These are phyloP conservation scores for Urostyla sp. DNA, from an alignment of 73 alveolate species.

Conservation along the genomic window DNA sequence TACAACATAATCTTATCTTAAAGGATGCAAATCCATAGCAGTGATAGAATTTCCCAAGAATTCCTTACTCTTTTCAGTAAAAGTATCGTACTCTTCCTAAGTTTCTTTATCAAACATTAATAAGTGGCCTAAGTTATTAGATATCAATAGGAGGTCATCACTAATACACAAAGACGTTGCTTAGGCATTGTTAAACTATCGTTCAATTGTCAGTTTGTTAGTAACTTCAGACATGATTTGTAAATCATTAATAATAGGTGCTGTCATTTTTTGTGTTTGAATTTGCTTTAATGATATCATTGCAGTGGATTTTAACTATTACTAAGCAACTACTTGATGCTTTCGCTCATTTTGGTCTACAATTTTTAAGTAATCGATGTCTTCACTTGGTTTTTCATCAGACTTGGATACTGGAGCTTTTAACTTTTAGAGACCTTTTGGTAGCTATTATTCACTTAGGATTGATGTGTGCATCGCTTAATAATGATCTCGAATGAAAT, in stretches of 20 bases:
- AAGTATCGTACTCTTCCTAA: conserved; percentile 29
- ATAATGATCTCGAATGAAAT: too few species aligned
- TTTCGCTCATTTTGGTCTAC: conserved; percentile 58
- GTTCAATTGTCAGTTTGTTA: conserved; percentile 27
- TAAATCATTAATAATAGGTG: background rate
- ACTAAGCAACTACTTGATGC: conserved; percentile 10
- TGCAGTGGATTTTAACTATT: conserved; percentile 4
- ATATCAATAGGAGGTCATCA: conserved; percentile 35
- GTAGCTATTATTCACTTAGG: too few species aligned
- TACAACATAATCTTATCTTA: conserved; percentile 37
- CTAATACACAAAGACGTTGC: conserved; percentile 33
- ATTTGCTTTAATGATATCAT: background rate
- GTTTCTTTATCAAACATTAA: conserved; percentile 56
- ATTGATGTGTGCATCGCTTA: too few species aligned
- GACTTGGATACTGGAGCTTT: too few species aligned
- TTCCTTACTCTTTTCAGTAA: conserved; percentile 43
- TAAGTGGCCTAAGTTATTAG: conserved; percentile 19
- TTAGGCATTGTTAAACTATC: conserved; percentile 15
- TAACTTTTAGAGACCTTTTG: too few species aligned
- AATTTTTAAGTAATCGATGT: too few species aligned
- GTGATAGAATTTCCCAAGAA: conserved; percentile 52
- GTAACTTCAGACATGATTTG: conserved; percentile 5
- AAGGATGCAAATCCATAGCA: conserved; percentile 59
- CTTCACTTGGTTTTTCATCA: too few species aligned
- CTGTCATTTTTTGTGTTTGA: background rate